Evolutionary conservation across 257 asterid genomes (phyloP).

Genomic region (Ehretia macrophylla): DNA sequence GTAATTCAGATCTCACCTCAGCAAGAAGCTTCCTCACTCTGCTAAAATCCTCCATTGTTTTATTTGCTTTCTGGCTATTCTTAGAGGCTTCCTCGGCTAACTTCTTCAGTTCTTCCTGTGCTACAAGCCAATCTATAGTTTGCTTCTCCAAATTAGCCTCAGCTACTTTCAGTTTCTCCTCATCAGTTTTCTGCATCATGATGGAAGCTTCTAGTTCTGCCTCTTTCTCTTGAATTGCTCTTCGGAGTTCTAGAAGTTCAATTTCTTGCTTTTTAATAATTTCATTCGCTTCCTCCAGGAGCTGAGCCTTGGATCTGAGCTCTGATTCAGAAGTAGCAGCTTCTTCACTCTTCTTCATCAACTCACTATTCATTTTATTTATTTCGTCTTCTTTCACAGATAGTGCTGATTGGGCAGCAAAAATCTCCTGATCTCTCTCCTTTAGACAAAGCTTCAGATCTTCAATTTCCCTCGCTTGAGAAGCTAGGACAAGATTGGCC

Average conservation of each 20-base stretch:
- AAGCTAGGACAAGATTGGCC: slow-evolving; percentile 56
- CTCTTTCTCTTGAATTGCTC: slow-evolving; percentile 54
- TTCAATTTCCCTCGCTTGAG: slow-evolving; percentile 56
- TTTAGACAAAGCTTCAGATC: slow-evolving; percentile 52
- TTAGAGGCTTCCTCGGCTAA: slow-evolving; percentile 53
- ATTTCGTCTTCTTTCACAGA: slow-evolving; percentile 58
- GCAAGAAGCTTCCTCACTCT: slow-evolving; percentile 67
- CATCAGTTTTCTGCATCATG: slow-evolving; percentile 38
- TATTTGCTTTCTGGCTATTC: slow-evolving; percentile 47
- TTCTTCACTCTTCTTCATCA: slow-evolving; percentile 55
- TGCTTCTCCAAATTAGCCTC: slow-evolving; percentile 69
- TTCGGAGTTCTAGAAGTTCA: slow-evolving; percentile 57
- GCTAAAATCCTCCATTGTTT: slow-evolving; percentile 53
- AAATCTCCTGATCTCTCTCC: slow-evolving; percentile 56
- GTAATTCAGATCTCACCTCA: slow-evolving; percentile 62
- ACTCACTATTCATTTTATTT: slow-evolving; percentile 41
- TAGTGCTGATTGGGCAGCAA: slow-evolving; percentile 40
- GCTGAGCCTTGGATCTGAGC: slow-evolving; percentile 51
- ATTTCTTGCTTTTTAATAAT: slow-evolving; percentile 59
- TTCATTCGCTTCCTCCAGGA: slow-evolving; percentile 60
- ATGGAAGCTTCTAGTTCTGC: slow-evolving; percentile 42
- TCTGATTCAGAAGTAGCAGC: slow-evolving; percentile 48
- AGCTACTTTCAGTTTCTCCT: slow-evolving; percentile 45
- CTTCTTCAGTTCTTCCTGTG: slow-evolving; percentile 59
- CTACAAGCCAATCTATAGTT: slow-evolving; percentile 71